Evolutionary conservation across 1,284 basidiomycete species (phyloP), one percentile per base, ranked within the genome.

Genomic region (Psilocybe mexicana): DNA sequence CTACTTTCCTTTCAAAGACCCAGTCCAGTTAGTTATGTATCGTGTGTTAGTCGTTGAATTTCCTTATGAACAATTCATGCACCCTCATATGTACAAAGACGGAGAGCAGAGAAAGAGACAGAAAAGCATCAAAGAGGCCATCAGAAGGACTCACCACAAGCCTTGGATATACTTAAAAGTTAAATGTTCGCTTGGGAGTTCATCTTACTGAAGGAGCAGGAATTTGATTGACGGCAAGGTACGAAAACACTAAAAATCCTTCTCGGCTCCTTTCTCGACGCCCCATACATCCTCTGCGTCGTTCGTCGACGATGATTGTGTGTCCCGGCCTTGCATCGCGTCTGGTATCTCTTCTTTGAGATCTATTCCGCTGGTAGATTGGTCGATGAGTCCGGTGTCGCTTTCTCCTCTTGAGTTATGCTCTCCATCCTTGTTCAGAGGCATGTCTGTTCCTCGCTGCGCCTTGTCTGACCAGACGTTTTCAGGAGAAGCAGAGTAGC

Each of bases 221-320:
- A 36, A 6, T 36, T 12, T 36, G 6, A 36, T 40, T 40, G 6
- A n/a, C 38, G 3, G 38, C 10, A 44, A 10, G 5, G 23, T 24
- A 49, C 57, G 43, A 63, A 14, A 61, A 59, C 7, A 49, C 57
- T 45, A 63, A 14, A 61, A 59, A 40, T 63, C 62, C 43, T 63
- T 63, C 11, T 53, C 59, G 0, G 61, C 61, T 2, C 61, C 61
- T 43, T 63, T 59, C 18, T 61, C 62, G 1, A 61, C 30, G 7
- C 59, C 62, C 59, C 62, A 63, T 45, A 55, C 57, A 24, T 63
- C 59, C 42, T 63, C 59, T 43, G 51, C 43, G n/a, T 33, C 25
- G 25, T 55, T 36, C 8, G 40, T 42, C 6, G 43, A 43, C 7
- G 40, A 51, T 14, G 38, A 40, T 8, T 26, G 43, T 10, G 43